Evolutionary conservation across 2,329 filamentous ascomycete species (phyloP), one percentile per base, ranked within the genome.

Genomic region (Basipetospora chlamydospora): DNA sequence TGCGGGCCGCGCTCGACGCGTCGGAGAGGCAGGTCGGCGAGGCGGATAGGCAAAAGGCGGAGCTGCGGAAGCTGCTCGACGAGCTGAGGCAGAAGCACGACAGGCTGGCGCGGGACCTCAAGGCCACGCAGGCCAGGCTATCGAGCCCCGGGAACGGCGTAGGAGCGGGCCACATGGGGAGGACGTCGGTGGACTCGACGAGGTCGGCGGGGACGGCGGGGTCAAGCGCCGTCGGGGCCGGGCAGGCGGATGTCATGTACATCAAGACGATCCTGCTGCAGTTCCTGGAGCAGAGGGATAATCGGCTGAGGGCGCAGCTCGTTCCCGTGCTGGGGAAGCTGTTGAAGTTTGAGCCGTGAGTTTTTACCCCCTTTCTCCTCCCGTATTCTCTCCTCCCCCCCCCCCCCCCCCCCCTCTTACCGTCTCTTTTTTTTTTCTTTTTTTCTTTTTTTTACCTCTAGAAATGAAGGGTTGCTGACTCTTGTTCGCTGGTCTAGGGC

Each of bases 11-110:
- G 0, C 66, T 98, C 1, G 87, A 96, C 46, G 82, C 84, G 33
- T 88, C 81, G 25, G 90, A 98, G 58, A 77, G 72, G 51, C 83
- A 93, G 55, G 75, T 82, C 1, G 71, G 77, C 21, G 81, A 90
- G n/a, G 66, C 82, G 5, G 87, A 95, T 55, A 83, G 77, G 58
- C 83, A 93, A 50, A 81, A 79, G 44, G 61, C 65, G 0, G 86
- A 94, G 41, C 60, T 93, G 35, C 72, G 81, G 31, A 73, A 75
- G 28, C 66, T 80, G 22, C 67, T 92, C 3, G 85, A 94, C 46
- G 87, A 95, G 45, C 73, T 77, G 20, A 78, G 80, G 44, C 64
- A 68, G 38, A 73, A 81, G 10, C 73, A 88, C 42, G 87, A 95
- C 51, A 88, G 84, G 60, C 56, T 87, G 4, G 73, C 79, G 44